A percentile compares a stretch with the other conserved stretches of the same genome.
These are phyloP conservation scores for Pythium periplocum DNA, from an alignment of 352 stramenopile genomes.

Conservation along the genomic window DNA sequence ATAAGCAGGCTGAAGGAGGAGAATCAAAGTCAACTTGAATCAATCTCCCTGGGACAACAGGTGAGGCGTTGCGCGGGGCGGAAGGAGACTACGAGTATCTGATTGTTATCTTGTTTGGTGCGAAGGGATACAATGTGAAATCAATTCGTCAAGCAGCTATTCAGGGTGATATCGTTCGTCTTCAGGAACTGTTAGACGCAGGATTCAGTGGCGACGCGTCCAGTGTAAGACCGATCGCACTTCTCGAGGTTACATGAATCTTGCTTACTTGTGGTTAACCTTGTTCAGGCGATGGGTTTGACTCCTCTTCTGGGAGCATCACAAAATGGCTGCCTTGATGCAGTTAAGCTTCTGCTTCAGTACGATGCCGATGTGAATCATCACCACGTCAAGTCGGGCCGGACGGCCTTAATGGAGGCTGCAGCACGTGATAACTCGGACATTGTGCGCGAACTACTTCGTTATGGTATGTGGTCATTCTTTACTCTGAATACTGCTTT, in stretches of 20 bases:
- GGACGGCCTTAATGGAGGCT: conserved; percentile 63
- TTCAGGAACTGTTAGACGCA: conserved; percentile 37
- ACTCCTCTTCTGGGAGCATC: conserved; percentile 55
- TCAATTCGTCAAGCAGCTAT: conserved; percentile 66
- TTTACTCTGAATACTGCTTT: too few relatives aligned
- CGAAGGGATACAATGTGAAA: conserved; percentile 58
- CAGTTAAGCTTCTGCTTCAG: conserved; percentile 40
- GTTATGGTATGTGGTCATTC: conserved; percentile 29
- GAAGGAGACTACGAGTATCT: not conserved
- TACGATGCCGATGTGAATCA: conserved; percentile 46
- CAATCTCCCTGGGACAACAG: not conserved
- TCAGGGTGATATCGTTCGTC: conserved; percentile 38
- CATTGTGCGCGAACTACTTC: conserved; percentile 52
- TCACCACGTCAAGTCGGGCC: conserved; percentile 40
- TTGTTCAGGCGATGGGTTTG: conserved; percentile 53
- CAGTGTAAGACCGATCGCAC: conserved; percentile 27
- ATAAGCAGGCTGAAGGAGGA: not conserved
- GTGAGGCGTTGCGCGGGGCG: not conserved
- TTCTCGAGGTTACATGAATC: not conserved
- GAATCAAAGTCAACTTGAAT: not conserved
- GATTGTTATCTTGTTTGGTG: not conserved
- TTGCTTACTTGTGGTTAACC: not conserved
- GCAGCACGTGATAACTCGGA: conserved; percentile 24
- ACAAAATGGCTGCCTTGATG: conserved; percentile 37
- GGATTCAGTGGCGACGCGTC: conserved; percentile 54